phyloP scores from a whole-genome alignment of 306 rosid species.

The Rubus parviflorus region DNA sequence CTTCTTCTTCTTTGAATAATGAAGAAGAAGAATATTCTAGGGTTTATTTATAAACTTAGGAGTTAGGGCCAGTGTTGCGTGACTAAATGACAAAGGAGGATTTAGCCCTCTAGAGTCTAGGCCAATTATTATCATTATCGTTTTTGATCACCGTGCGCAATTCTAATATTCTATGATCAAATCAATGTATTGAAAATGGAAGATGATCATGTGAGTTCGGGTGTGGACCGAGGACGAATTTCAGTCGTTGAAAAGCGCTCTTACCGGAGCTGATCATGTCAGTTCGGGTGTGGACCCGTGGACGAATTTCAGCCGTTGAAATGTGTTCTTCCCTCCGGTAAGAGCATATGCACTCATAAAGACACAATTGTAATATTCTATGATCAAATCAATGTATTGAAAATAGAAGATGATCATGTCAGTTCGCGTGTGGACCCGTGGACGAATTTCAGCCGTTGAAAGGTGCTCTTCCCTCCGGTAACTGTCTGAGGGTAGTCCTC shows the following conservation, averaged over 20 bases:
- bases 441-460: background rate
- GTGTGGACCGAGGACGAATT: no score
- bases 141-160: background rate
- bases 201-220: background rate
- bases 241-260: background rate
- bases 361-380: background rate
- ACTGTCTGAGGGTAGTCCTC: background rate
- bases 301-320: no score
- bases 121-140: background rate
- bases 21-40: background rate
- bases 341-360: no score
- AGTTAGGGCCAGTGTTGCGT: background rate
- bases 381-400: background rate
- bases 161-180: background rate
- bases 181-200: background rate
- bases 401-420: background rate
- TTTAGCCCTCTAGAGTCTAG: background rate
- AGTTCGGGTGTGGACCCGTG: no score
- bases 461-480: background rate
- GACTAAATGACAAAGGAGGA: background rate
- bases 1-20: background rate
- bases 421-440: background rate
- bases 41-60: background rate
- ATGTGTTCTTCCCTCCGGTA: no score
- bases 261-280: no score